Evolutionary conservation across 2,329 filamentous ascomycete genomes (phyloP), one percentile per base, ranked within the genome.

Genomic region (Fusarium continuum): DNA sequence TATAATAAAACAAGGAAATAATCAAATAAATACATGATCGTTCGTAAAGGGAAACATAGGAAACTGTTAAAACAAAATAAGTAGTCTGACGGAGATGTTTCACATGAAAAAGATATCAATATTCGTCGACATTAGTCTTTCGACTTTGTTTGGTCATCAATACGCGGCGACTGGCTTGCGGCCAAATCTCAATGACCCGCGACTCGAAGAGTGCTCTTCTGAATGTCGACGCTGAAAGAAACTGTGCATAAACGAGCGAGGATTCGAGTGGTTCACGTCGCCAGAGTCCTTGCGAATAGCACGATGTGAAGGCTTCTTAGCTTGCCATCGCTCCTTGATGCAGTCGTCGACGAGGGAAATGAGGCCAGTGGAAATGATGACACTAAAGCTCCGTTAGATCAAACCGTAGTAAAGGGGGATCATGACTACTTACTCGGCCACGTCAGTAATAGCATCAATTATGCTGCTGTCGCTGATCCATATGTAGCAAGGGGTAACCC

Each of bases 401-500:
- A 23, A 26, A 39, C 34, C n/a, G 20, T 26, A 26, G 36, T 32
- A 25, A 23, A 58, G 38, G 39, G 22, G 32, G 40, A 25, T 16
- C 22, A 41, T 55, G 25, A 26, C 25, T 39, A 82, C 83, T 80
- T 87, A 96, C 92, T 97, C 93, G 61, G 92, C 91, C 71, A 96
- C 87, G 74, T 97, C 93, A 44, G 90, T 90, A 73, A 86, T 80
- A 67, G 85, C 88, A 26, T 84, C 80, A 65, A 95, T 82, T 57
- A 95, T 83, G 14, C 81, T 82, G 57, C 86, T 79, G 75, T 97
- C 92, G 69, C 86, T 91, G 74, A 98, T 92, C 87, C 92, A 93
- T 87, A 98, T 89, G 70, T 91, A 91, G 74, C 91, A 96, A 6
- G 92, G 93, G 51, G 92, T 91, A 20, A 98, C 84, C 93, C 94